phyloP scores from a whole-genome alignment of 768 basidiomycete species.

The Kwoniella mangroviensis region DNA sequence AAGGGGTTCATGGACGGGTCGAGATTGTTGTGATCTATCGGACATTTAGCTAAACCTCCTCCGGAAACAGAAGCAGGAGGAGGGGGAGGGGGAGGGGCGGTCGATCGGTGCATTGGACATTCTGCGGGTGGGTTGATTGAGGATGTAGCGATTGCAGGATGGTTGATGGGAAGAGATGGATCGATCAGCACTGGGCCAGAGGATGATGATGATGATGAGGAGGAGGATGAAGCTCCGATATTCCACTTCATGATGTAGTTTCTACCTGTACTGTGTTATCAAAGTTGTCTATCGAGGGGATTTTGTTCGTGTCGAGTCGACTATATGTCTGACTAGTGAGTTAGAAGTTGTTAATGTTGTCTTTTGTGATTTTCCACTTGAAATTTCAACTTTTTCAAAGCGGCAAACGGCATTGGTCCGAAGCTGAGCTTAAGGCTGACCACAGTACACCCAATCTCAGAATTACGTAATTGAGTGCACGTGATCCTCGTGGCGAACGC shows the following conservation, averaged over 20 bases:
- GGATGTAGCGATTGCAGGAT: conserved; percentile 32
- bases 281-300: too few relatives aligned
- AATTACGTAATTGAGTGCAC: neutral
- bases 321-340: neutral
- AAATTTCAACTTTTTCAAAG: neutral
- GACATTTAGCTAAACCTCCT: conserved; percentile 56
- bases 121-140: conserved; percentile 34
- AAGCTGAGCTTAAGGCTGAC: neutral
- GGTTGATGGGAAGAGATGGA: conserved; percentile 11
- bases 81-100: neutral
- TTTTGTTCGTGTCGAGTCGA: too few relatives aligned
- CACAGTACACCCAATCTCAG: neutral
- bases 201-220: conserved; percentile 7
- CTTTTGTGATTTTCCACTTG: neutral
- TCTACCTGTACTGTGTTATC: too few relatives aligned
- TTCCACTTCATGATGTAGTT: conserved; percentile 30
- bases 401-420: neutral
- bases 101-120: conserved; percentile 44
- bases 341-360: neutral
- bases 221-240: conserved; percentile 33
- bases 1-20: conserved; percentile 64
- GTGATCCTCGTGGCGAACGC: neutral
- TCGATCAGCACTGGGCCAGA: neutral
- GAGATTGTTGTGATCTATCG: conserved; percentile 53
- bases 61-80: conserved; percentile 12